A percentile compares a stretch with the other conserved stretches of the same genome.
These are phyloP conservation scores for Neonectria faginata DNA, from an alignment of 2,329 filamentous ascomycete genomes.

Conservation along the genomic window DNA sequence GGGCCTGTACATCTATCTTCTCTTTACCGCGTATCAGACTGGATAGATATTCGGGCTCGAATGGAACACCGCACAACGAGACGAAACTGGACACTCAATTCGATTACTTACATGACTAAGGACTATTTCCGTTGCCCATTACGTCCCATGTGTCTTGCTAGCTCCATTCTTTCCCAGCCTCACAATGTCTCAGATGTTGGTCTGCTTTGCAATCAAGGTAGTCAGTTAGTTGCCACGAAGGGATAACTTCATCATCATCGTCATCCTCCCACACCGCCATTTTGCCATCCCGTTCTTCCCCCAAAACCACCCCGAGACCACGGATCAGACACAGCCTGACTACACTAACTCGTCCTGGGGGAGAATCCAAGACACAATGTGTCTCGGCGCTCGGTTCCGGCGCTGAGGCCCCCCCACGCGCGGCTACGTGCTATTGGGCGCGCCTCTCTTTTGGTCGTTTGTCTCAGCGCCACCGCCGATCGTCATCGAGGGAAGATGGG, in stretches of 20 bases:
- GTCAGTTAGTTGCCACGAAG: too few species aligned
- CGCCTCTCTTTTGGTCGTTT: not conserved
- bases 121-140: not conserved
- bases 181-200: not conserved
- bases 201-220: not conserved
- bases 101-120: not conserved
- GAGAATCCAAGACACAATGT: conserved; percentile 8
- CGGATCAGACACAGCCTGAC: not conserved
- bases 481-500: not conserved
- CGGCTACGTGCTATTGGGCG: not conserved
- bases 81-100: not conserved
- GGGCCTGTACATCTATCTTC: not conserved
- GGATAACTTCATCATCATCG: not conserved
- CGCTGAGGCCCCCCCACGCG: not conserved
- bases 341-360: not conserved
- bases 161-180: not conserved
- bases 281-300: conserved; percentile 3
- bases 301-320: conserved; percentile 2
- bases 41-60: not conserved
- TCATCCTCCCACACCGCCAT: conserved; percentile 11
- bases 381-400: not conserved
- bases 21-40: not conserved
- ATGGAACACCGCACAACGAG: not conserved
- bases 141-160: not conserved
- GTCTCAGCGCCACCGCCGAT: conserved; percentile 3